Conservation (phyloP, 225 moss, liverwort and hornwort genomes). For the Ulota crispa region DNA sequence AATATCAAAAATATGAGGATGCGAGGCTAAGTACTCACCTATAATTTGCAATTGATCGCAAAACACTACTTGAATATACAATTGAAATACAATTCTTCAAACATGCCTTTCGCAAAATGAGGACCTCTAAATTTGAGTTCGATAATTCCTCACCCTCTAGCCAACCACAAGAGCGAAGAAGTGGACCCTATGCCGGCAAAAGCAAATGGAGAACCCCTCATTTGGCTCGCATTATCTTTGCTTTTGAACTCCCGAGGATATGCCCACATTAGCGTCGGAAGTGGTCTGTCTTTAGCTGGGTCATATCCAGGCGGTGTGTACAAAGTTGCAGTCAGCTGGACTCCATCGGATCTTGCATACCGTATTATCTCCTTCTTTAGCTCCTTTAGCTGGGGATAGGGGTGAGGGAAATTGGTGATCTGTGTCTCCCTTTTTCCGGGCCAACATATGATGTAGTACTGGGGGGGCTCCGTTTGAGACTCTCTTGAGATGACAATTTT, state of each 20-base stretch:
- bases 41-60: neutral
- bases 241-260: constrained; percentile 98
- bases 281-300: constrained; percentile 61
- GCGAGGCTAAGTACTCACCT: neutral
- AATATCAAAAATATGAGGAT: constrained; percentile 4
- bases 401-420: constrained; percentile 88
- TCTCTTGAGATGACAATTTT: constrained; percentile 87
- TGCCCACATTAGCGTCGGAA: constrained; percentile 90
- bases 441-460: constrained; percentile 80
- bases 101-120: neutral
- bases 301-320: constrained; percentile 85
- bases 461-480: constrained; percentile 87
- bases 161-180: constrained; percentile 85
- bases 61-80: neutral
- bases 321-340: constrained; percentile 91
- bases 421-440: constrained; percentile 61
- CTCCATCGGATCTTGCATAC: constrained; percentile 84
- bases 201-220: constrained; percentile 84
- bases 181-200: constrained; percentile 95
- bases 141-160: constrained; percentile 67
- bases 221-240: constrained; percentile 97
- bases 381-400: constrained; percentile 85
- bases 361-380: constrained; percentile 90
- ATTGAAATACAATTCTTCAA: neutral
- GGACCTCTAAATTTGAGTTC: constrained; percentile 1